Evolutionary conservation across 2,329 filamentous ascomycete genomes (phyloP).

Genomic region (Gliomastix tumulicola): DNA sequence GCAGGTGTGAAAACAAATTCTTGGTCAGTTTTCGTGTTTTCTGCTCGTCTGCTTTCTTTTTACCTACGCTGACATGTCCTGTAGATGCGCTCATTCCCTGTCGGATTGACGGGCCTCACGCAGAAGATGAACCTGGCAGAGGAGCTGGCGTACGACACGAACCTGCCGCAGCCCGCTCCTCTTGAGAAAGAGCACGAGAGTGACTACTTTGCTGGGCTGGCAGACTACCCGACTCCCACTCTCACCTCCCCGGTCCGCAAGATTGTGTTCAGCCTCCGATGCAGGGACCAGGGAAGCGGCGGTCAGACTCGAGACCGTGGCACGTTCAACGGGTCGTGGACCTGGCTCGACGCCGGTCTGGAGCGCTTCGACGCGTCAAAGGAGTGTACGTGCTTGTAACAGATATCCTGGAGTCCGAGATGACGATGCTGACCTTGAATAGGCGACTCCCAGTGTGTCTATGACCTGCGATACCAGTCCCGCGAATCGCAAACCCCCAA

Average conservation of each 20-base stretch:
- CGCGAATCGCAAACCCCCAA: constrained; percentile 8
- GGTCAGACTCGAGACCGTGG: constrained; percentile 14
- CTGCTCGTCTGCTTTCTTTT: no score
- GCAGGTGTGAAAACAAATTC: constrained; percentile 20
- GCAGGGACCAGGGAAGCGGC: constrained; percentile 50
- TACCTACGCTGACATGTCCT: background rate
- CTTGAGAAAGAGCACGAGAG: constrained; percentile 16
- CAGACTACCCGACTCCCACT: constrained; percentile 28
- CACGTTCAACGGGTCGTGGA: constrained; percentile 42
- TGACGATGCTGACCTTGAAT: background rate
- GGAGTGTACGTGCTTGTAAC: constrained; percentile 17
- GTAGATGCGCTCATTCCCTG: constrained; percentile 27
- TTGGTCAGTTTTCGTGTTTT: constrained; percentile 24
- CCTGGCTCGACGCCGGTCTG: constrained; percentile 58
- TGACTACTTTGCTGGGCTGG: constrained; percentile 21
- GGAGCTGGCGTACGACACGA: constrained; percentile 18
- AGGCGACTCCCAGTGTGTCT: constrained; percentile 21
- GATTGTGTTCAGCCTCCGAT: constrained; percentile 51
- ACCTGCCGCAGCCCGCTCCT: constrained; percentile 17
- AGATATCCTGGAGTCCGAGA: background rate
- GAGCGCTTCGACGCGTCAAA: constrained; percentile 42
- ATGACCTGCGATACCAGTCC: constrained; percentile 17
- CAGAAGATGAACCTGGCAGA: constrained; percentile 16
- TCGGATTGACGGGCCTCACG: constrained; percentile 23
- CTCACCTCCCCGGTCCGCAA: constrained; percentile 48